Evolutionary conservation across 495 filamentous ascomycete species (phyloP), one percentile per base, ranked within the genome.

Genomic region (Lindgomyces ingoldianus): DNA sequence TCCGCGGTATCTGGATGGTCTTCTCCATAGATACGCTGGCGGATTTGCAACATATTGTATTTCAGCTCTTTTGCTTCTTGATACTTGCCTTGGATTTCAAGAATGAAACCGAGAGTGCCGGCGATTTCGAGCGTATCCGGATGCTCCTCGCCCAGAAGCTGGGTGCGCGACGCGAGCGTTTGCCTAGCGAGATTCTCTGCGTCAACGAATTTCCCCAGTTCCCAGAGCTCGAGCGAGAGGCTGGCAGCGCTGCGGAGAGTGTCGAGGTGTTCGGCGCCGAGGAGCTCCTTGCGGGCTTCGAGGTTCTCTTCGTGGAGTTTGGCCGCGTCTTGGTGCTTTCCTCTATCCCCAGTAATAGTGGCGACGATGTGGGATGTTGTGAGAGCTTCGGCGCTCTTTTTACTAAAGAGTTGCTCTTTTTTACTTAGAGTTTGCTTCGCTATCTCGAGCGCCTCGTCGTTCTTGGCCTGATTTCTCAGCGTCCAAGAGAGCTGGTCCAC

Each of bases 1-100:
- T 60, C 57, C 16, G 57, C 57, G 8, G 57, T 60, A 51, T 60
- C 57, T 11, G 57, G 57, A 51, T 60, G 57, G 26, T 60, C 57
- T 44, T 51, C 46, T 10, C 57, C 57, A 18, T 60, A 60, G n/a
- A 60, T 60, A 1, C 46, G 4, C 10, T 51, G n/a, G 1, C 57
- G 24, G 33, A 52, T 50, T 3, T 50, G 16, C 2, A 60, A 21
- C 57, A 60, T 60, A 3, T n/a, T 30, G 11, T 10, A 4, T 24
- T 60, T 60, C 2, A 60, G 4, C 16, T 50, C 46, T 12, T 36
- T n/a, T n/a, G 57, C 57, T 42, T 60, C 57, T 6, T 11, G 11
- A 14, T 39, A 44, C 29, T 60, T 60, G 2, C 57, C 57, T 26
- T 60, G 57, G n/a, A 60, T 60, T 21, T 60, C 57, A 1, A 60